Percentiles rank a stretch among this genome's conserved stretches.
Conservation (phyloP, 208 protist genomes). For the Acanthamoeba castellanii region DNA sequence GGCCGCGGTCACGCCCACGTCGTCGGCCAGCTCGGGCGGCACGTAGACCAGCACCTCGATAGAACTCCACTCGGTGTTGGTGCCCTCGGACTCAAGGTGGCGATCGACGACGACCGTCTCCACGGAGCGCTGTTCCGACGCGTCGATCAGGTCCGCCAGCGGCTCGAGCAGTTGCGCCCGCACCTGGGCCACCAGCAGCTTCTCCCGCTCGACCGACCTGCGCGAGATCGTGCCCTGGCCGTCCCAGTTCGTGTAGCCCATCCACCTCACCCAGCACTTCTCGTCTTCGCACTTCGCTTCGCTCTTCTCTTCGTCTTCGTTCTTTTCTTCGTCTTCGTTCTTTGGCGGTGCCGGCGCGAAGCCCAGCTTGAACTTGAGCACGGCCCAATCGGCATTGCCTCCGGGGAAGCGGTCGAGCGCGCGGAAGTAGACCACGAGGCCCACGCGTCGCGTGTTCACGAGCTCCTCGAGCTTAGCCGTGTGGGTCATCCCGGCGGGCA, state of each 20-base stretch:
- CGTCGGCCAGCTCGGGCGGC: background rate
- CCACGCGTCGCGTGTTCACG: background rate
- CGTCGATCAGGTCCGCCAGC: background rate
- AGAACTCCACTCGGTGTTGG: constrained; percentile 36
- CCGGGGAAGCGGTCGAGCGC: constrained; percentile 47
- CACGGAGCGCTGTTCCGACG: background rate
- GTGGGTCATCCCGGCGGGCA: background rate
- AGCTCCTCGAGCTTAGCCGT: background rate
- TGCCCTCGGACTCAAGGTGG: background rate
- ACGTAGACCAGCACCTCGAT: constrained; percentile 50
- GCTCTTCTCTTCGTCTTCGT: no score
- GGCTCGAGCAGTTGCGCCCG: background rate
- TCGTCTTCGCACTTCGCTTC: background rate
- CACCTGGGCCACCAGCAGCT: background rate
- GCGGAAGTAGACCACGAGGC: constrained; percentile 55
- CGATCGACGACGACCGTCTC: constrained; percentile 16
- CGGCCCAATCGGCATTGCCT: constrained; percentile 31
- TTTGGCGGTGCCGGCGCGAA: background rate
- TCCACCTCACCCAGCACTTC: background rate
- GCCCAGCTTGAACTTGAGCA: constrained; percentile 47
- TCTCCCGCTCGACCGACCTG: background rate
- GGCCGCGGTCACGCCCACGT: background rate
- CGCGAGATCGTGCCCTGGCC: background rate
- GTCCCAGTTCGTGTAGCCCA: constrained; percentile 6
- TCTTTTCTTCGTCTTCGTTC: no score